Percentiles rank a stretch among this genome's conserved stretches.
Conservation (phyloP, 768 basidiomycete genomes). For the Dioszegia hungarica region DNA sequence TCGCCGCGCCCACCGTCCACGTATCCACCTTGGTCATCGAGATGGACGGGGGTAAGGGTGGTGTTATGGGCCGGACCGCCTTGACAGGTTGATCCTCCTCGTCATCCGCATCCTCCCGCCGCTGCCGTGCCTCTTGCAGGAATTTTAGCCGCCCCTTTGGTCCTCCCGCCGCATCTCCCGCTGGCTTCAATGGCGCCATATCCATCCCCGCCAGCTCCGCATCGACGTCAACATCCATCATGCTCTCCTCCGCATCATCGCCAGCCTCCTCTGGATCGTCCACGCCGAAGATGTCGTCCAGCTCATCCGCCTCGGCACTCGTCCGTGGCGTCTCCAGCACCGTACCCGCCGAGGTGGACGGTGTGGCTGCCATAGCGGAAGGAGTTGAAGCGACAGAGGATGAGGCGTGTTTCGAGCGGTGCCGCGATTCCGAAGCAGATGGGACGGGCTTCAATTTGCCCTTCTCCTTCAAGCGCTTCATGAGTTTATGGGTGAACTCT, state of each 20-base stretch:
- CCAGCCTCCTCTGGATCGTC: background rate
- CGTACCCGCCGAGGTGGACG: background rate
- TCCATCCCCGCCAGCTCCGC: background rate
- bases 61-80: too few species aligned
- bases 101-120: background rate
- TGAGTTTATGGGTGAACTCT: slow-evolving; percentile 77
- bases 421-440: background rate
- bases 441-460: slow-evolving; percentile 33
- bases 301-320: slow-evolving; percentile 1
- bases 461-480: slow-evolving; percentile 44
- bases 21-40: slow-evolving; percentile 1
- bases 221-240: background rate
- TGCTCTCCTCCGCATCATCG: background rate
- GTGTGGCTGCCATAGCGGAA: background rate
- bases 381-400: background rate
- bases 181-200: background rate
- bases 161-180: background rate
- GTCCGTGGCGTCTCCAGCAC: background rate
- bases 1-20: background rate
- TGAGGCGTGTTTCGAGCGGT: background rate
- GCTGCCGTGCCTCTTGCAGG: background rate
- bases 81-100: background rate
- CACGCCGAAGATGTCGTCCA: slow-evolving; percentile 9
- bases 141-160: background rate
- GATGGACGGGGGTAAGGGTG: background rate